Percentiles rank a stretch among this genome's conserved stretches.
Conservation (phyloP, 116 monocot genomes). For the Phalaenopsis hybrid region DNA sequence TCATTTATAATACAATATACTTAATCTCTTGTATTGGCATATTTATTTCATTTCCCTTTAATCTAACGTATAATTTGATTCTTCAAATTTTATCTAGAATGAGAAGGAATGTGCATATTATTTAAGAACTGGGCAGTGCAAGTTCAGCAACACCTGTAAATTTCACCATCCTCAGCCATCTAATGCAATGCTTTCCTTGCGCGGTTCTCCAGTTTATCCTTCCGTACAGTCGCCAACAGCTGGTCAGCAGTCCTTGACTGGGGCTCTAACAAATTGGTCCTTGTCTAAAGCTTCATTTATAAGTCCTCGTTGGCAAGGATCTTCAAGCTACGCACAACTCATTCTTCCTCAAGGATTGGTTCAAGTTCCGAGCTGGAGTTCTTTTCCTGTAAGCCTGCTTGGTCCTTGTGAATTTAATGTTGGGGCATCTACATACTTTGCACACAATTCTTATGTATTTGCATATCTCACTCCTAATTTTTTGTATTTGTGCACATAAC, state of each 20-base stretch:
- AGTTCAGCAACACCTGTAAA: constrained; percentile 94
- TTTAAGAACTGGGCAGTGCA: constrained; percentile 88
- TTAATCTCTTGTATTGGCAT: not conserved
- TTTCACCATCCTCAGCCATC: constrained; percentile 94
- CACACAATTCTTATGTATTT: too few species aligned
- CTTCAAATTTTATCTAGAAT: constrained; percentile 42
- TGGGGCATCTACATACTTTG: too few species aligned
- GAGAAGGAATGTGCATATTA: constrained; percentile 93
- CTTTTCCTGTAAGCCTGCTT: constrained; percentile 71
- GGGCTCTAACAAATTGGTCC: constrained; percentile 59
- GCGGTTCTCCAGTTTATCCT: constrained; percentile 73
- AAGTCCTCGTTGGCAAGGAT: constrained; percentile 76
- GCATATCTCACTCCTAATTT: too few species aligned
- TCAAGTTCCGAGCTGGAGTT: constrained; percentile 82
- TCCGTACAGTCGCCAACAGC: constrained; percentile 56
- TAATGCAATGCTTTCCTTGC: constrained; percentile 45
- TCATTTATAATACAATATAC: too few species aligned
- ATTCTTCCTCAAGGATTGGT: constrained; percentile 87
- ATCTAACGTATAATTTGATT: not conserved
- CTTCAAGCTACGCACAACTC: constrained; percentile 80
- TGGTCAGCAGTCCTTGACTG: constrained; percentile 62
- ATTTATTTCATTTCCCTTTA: not conserved
- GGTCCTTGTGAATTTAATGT: not conserved
- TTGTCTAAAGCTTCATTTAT: constrained; percentile 77
- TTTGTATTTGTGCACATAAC: too few species aligned